phyloP scores from a whole-genome alignment of 2,329 filamentous ascomycete species.

The Cercospora sojina region DNA sequence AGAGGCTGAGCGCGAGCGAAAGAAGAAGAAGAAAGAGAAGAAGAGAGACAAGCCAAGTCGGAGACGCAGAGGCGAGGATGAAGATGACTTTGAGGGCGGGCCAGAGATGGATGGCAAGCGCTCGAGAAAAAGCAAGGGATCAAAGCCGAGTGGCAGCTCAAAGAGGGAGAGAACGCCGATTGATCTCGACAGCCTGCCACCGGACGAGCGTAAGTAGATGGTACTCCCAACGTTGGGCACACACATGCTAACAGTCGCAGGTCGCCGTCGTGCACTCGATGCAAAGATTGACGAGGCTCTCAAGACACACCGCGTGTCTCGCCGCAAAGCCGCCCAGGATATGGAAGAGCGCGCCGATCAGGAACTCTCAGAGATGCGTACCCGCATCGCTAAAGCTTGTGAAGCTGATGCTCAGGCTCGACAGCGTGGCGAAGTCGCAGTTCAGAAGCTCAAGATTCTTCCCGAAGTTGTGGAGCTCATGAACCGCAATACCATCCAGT shows the following conservation, averaged over 20 bases:
- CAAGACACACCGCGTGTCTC: constrained; percentile 73
- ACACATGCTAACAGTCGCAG: constrained; percentile 40
- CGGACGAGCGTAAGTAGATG: constrained; percentile 69
- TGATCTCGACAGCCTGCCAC: constrained; percentile 74
- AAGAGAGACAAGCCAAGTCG: constrained; percentile 29
- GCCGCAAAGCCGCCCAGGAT: constrained; percentile 87
- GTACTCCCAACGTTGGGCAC: constrained; percentile 9
- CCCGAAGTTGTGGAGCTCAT: constrained; percentile 85
- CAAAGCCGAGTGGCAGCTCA: constrained; percentile 43
- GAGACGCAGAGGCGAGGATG: constrained; percentile 20
- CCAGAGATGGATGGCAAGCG: constrained; percentile 57
- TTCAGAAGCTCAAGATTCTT: constrained; percentile 90
- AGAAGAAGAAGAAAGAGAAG: constrained; percentile 31
- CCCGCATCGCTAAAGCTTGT: constrained; percentile 87
- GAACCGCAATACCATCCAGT: constrained; percentile 82
- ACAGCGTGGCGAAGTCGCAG: constrained; percentile 73
- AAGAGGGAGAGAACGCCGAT: constrained; percentile 56
- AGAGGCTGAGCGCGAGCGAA: constrained; percentile 59
- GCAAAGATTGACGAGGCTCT: constrained; percentile 83
- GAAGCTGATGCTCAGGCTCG: constrained; percentile 82
- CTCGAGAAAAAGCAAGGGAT: constrained; percentile 49
- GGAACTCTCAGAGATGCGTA: constrained; percentile 81
- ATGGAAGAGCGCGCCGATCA: constrained; percentile 87
- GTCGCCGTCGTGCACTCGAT: constrained; percentile 77
- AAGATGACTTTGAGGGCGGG: constrained; percentile 38